Evolutionary conservation across 1,284 basidiomycete genomes (phyloP).

Genomic region (Neonothopanus nambi): DNA sequence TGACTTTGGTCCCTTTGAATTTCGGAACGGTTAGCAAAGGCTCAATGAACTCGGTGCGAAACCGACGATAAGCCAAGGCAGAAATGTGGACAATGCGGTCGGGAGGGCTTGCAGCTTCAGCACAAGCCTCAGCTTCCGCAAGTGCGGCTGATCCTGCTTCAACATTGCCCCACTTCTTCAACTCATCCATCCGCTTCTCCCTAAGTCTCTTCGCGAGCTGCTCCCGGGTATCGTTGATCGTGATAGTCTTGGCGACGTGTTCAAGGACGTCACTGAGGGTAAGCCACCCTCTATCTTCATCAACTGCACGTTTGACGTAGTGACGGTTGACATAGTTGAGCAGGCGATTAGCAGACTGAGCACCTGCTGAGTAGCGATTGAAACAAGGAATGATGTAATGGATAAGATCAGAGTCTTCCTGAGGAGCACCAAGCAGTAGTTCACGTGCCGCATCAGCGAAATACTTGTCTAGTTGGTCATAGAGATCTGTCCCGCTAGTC

Average conservation of each 20-base stretch:
- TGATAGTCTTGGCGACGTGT: conserved; percentile 56
- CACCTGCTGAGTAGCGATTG: conserved; percentile 65
- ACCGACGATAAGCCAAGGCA: conserved; percentile 65
- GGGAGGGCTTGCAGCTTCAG: conserved; percentile 66
- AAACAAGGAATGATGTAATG: conserved; percentile 71
- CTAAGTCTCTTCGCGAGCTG: conserved; percentile 55
- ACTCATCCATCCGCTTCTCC: conserved; percentile 58
- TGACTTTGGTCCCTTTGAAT: conserved; percentile 50
- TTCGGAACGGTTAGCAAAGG: conserved; percentile 67
- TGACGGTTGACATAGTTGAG: conserved; percentile 79
- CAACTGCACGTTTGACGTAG: conserved; percentile 72
- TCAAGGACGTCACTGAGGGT: conserved; percentile 64
- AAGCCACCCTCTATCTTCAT: conserved; percentile 78
- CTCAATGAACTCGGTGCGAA: conserved; percentile 70
- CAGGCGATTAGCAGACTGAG: conserved; percentile 64
- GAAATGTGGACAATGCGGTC: conserved; percentile 65
- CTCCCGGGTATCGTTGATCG: conserved; percentile 54
- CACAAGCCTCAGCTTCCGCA: conserved; percentile 61
- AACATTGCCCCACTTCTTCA: conserved; percentile 69
- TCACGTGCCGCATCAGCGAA: conserved; percentile 44
- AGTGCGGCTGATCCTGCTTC: conserved; percentile 50
- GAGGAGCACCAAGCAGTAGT: conserved; percentile 59
- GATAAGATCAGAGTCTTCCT: conserved; percentile 64
- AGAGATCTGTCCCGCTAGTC: conserved; percentile 62
- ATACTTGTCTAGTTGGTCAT: conserved; percentile 61